Base-by-base conservation (phyloP, 768 basidiomycete species). In the Rhizopogon vesiculosus region DNA sequence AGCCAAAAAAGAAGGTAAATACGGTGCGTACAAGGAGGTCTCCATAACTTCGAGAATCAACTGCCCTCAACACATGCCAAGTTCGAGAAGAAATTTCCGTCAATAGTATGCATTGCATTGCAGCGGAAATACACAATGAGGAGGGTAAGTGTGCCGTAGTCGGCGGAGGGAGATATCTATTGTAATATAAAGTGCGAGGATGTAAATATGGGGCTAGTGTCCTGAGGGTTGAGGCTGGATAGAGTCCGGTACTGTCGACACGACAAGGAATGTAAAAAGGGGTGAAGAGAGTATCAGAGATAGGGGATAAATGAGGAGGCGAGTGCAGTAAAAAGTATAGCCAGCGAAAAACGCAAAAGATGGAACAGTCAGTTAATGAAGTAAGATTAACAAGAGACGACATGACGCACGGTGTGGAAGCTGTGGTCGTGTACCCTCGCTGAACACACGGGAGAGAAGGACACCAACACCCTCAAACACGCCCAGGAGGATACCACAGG, bases 401-500 rank as follows among this genome's bases (percentile, higher is more conserved):
- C 35, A 18, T 16, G 7, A 78, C 91, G 67, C 64, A 93, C 91
- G 61, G 69, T 85, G 87, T 58, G 89, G 86, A 72, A 91, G 75
- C 67, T 89, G 87, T 61, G 89, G 91, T 64, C 89, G 79, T 62
- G 86, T 84, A 55, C 82, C 83, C 67, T 91, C 91, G 65, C 87
- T 89, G 71, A 97, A 89, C 61, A 94, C 88, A 57, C 96, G 83
- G 46, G 86, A 88, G 58, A 98, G 76, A 25, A 98, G 78, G 7
- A 98, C 95, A 62, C 96, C 96, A 19, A 98, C 93, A 65, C 95
- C 95, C 73, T 93, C 90, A 66, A 94, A 91, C 12, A 93, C 90
- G 62, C 96, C 95, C 25, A 99, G 82, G 25, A 99, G 78, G 57
- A 99, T 95, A 68, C 95, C 96, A 68, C 97, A 98, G 15, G 91